These are phyloP conservation scores for Calonectria multiphialidica DNA, from an alignment of 2,329 filamentous ascomycete species.

Conservation along the genomic window DNA sequence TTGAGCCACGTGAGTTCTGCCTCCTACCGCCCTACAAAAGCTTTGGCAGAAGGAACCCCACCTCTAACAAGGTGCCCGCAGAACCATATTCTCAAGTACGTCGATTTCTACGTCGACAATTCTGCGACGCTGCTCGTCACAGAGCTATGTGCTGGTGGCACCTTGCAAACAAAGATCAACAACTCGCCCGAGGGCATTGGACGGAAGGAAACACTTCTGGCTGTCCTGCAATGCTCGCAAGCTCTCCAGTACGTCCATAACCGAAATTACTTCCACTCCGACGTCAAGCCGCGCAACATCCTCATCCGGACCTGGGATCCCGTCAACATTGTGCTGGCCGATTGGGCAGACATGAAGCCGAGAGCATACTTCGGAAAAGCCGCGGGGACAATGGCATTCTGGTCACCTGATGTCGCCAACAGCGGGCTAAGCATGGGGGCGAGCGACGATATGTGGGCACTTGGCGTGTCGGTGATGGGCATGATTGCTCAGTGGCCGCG, in stretches of 20 bases:
- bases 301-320: constrained; percentile 44
- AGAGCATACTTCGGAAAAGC: constrained; percentile 23
- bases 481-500: constrained; percentile 47
- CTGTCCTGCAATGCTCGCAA: constrained; percentile 37
- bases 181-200: constrained; percentile 32
- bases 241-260: constrained; percentile 46
- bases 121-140: constrained; percentile 44
- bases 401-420: constrained; percentile 46
- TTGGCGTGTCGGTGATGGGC: constrained; percentile 46
- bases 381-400: constrained; percentile 44
- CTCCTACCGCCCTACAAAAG: background rate
- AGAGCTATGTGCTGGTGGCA: constrained; percentile 46
- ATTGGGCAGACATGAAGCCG: constrained; percentile 46
- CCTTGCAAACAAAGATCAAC: constrained; percentile 44
- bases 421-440: constrained; percentile 33
- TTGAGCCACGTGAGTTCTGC: constrained; percentile 42
- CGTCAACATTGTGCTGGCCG: constrained; percentile 45
- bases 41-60: no score
- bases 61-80: constrained; percentile 19
- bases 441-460: constrained; percentile 50
- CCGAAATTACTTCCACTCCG: constrained; percentile 41
- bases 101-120: constrained; percentile 33
- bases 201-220: constrained; percentile 31
- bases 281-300: constrained; percentile 50
- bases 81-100: constrained; percentile 45